Conservation (phyloP, 495 filamentous ascomycete species). For the Talaromyces proteolyticus region DNA sequence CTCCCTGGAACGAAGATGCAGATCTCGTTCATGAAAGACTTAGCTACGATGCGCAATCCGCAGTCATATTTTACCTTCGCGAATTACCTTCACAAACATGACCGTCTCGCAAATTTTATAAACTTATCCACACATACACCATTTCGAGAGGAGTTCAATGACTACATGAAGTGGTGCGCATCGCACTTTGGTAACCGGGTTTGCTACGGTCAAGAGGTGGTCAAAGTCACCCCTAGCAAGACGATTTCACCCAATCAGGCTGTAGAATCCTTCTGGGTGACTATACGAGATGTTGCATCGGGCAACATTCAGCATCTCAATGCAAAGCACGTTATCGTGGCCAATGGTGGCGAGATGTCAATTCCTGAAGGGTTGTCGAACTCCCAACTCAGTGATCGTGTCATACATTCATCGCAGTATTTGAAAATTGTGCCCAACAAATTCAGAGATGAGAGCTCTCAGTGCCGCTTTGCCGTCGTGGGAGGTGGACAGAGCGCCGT, state of each 20-base stretch:
- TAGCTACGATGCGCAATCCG: constrained; percentile 84
- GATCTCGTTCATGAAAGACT: constrained; percentile 95
- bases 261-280: constrained; percentile 50
- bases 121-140: constrained; percentile 88
- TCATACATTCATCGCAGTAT: constrained; percentile 88
- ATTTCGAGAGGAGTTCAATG: constrained; percentile 83
- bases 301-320: constrained; percentile 45
- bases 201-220: constrained; percentile 71
- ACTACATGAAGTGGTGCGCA: constrained; percentile 93
- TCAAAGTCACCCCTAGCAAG: constrained; percentile 39
- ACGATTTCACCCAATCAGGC: constrained; percentile 16
- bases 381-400: constrained; percentile 41
- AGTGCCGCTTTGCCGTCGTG: constrained; percentile 76
- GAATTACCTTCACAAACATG: constrained; percentile 80
- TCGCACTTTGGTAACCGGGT: constrained; percentile 73
- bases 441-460: constrained; percentile 45
- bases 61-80: constrained; percentile 91
- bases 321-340: constrained; percentile 80
- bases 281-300: constrained; percentile 44
- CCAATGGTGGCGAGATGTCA: constrained; percentile 72
- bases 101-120: constrained; percentile 78
- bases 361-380: constrained; percentile 64
- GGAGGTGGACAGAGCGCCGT: constrained; percentile 90
- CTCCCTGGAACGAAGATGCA: constrained; percentile 93
- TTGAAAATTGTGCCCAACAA: constrained; percentile 54